Base-by-base conservation (phyloP, 1,284 basidiomycete genomes). In the Thelephora terrestris region DNA sequence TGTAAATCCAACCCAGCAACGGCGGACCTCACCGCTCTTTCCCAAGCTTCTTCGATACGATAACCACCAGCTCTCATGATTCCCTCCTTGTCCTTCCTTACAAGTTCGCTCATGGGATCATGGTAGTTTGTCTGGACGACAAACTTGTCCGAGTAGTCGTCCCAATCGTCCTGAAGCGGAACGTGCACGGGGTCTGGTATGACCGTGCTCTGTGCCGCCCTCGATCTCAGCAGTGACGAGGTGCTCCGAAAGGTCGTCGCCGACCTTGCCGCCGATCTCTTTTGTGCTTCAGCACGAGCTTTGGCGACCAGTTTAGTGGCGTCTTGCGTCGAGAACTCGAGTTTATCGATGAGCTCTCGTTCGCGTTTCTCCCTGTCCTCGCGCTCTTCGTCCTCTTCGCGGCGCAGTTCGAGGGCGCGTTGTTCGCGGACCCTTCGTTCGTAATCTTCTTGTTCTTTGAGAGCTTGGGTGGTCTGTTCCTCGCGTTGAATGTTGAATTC, bases 21-120 rank as follows among this genome's bases (percentile, higher is more conserved):
- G 1, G 88, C 86, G 55, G 67, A 77, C 46, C 85, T 70, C 43
- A 95, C 63, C 20, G 90, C 90, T 56, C 91, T 75, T 57, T 87
- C 84, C 92, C 92, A 95, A 45, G 88, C 88, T 61, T 91, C 81
- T 50, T 83, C 76, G 9, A 91, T 70, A 55, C 74, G 74, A 61
- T 89, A 96, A 2, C 91, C 92, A 16, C 91, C 93, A 7, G 80
- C 90, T 39, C 85, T 71, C 76, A 90, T 86, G 57, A 86, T 81
- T 4, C 85, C 85, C 54, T 90, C 84, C 47, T 75, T 67, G 57
- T 92, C 88, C 57, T 77, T 77, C 56, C 83, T 72, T 5, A 89
- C 79, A 3, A 80, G 82, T 50, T 85, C 85, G 55, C 84, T 87
- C 54, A 75, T 68, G 27, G 83, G 73, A 57, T 89, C 87, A 48